Conservation (phyloP, 768 basidiomycete genomes). For the Hericium rajendrae region DNA sequence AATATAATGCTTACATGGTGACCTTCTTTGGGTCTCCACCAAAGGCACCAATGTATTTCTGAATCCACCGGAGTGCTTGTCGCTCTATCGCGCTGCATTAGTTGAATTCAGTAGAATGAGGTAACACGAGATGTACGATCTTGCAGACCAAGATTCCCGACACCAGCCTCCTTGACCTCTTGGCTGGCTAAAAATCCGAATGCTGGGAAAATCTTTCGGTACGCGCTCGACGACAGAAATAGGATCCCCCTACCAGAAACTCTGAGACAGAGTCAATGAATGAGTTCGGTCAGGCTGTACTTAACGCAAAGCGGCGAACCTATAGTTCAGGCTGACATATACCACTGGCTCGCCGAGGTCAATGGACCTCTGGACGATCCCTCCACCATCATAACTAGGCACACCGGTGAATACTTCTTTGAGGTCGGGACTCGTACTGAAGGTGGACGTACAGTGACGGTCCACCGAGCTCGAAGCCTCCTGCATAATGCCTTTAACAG, state of each 20-base stretch:
- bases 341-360: constrained; percentile 34
- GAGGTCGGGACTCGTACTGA: not conserved
- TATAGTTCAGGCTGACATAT: constrained; percentile 48
- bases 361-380: constrained; percentile 36
- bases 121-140: constrained; percentile 5
- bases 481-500: constrained; percentile 6
- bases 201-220: not conserved
- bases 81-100: constrained; percentile 13
- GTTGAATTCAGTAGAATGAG: not conserved
- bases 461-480: constrained; percentile 35
- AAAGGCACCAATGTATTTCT: constrained; percentile 29
- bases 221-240: too few relatives aligned
- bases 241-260: not conserved
- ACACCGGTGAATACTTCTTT: not conserved
- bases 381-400: constrained; percentile 32
- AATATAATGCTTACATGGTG: constrained; percentile 17
- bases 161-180: constrained; percentile 10
- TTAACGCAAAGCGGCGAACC: constrained; percentile 16
- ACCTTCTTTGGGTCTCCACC: constrained; percentile 30
- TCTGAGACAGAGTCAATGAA: not conserved
- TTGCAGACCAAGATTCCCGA: constrained; percentile 13
- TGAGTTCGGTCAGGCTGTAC: not conserved
- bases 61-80: constrained; percentile 31
- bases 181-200: constrained; percentile 10
- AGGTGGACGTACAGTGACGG: constrained; percentile 5